Evolutionary conservation across 2,329 filamentous ascomycete genomes (phyloP), one percentile per base, ranked within the genome.

Genomic region (Calonectria leucothoes): DNA sequence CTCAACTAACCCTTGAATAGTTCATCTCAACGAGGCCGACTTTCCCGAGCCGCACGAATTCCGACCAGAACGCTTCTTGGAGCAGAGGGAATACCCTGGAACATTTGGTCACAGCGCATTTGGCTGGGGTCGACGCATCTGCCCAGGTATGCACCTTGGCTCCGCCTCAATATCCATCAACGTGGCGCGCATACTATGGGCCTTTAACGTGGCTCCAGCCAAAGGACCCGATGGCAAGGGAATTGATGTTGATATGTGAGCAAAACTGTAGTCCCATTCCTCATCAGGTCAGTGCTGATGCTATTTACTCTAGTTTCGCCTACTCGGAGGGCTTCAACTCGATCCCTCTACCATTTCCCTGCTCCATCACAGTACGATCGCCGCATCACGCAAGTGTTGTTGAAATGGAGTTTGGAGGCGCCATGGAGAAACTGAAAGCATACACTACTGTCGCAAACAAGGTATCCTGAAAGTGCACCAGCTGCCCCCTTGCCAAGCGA

Each of bases 121-220:
- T 48, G 85, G 85, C 3, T 86, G 84, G 81, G 85, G 85, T 0
- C 81, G 85, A 17, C 80, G 85, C 2, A 78, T 86, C 11, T 87
- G 85, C 15, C 84, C 85, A 0, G 85, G 85, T 0, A 82, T 89
- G 75, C 89, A 91, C 66, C 84, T 91, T 0, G 89, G 88, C 0
- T 86, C 89, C 51, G 86, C 88, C 0, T 90, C 86, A 0, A 82
- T 91, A 0, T 83, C 85, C 12, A 80, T 89, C 2, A 86, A 84
- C 52, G 85, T 89, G 25, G 84, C 88, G 0, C 85, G 87, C 3
- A 81, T 89, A 0, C 78, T 92, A 0, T 92, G 90, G 90, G 89
- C 85, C 0, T 91, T 91, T 67, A 78, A 88, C 0, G 79, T 88
- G 7, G 74, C 72, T 0, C 81, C 82, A 0, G 83, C 77, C 1